Evolutionary conservation across 2,329 filamentous ascomycete species (phyloP), one percentile per base, ranked within the genome.

Genomic region (Cercospora sojina): DNA sequence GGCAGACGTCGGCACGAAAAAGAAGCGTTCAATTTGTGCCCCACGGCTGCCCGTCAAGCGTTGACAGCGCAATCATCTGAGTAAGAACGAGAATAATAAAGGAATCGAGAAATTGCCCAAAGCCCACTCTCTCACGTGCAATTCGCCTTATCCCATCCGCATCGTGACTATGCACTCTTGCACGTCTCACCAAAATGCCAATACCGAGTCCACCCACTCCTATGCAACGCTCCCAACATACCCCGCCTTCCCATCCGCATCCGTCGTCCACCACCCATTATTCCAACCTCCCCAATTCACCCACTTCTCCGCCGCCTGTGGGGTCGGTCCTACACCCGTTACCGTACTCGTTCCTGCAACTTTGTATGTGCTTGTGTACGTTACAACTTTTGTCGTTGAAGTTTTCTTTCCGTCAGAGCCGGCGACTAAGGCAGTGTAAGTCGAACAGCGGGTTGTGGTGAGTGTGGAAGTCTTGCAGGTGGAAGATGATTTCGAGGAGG

Each of bases 261-360:
- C 58, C 41, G 58, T 60, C 58, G 58, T 49, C 58, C 58, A 60
- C 58, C 58, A 60, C 7, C 38, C 58, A 31, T 60, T 38, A 60
- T 43, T 60, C 58, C 58, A 60, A 1, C 58, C 58, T 43, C 58
- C 38, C 58, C 58, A 60, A 31, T 47, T 43, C 13, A 18, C 23
- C 58, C 58, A 60, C 58, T 27, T 31, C 6, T 43, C 35, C n/a
- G 18, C 27, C 9, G 43, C 43, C 43, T 49, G 43, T 2, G 43
- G 43, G 0, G 58, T 41, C 13, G 56, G 12, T 13, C n/a, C 27
- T 0, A n/a, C 35, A 38, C 35, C 35, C 35, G 13, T 59, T 4
- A 60, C 35, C 1, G 58, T 60, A 10, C 38, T 49, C 35, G 58
- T 49, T 1, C 58, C 38, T 5, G 29, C 58, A 12, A 60, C 35